Base-by-base conservation (phyloP, 441 rosid species). In the Corymbia calophylla region DNA sequence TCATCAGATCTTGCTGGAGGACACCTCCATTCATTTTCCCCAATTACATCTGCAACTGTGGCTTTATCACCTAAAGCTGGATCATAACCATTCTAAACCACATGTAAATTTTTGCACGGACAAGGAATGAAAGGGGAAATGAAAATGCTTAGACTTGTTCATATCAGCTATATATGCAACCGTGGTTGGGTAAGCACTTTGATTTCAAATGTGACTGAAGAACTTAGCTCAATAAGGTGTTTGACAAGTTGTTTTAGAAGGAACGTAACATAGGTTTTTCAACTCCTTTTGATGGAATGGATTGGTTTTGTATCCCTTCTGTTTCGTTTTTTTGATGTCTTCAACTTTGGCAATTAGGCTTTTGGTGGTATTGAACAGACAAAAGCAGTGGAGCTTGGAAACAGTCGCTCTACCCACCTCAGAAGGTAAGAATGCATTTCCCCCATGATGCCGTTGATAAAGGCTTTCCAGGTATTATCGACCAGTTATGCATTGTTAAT, bases 341-440 rank as follows among this genome's bases (percentile, higher is more conserved):
- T 6, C 5, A 73, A 73, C 49, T 39, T 73, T 73, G 49, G 49
- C 15, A 39, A 39, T 39, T 73, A 29, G 11, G 49, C 82, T 73
- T 7, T 39, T 21, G 82, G 14, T 73, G 82, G 82, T 11, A 0
- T 73, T 35, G 49, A 35, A 21, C 82, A 73, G 82, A 73, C 2
- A 7, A 7, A 73, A 73, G 29, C 48, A 35, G 29, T 11, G 49
- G 82, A 21, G 1, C 1, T 3, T 21, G 49, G 0, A 35, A 11
- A 73, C 82, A 21, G 2, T 21, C 14, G 2, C 27, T 5, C n/a
- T n/a, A n/a, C 82, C 0, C 49, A 39, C 0, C 49, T 1, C 7
- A 5, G 5, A 39, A 39, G 82, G 82, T 73, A 73, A 21, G 82
- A 1, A 39, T 73, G 49, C 29, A 73, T 12, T 73, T 39, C 9